Percentiles rank a stretch among this genome's conserved stretches.
Evolutionary conservation across 2,329 filamentous ascomycete species (phyloP).

Genomic region (Ascochyta rabiei): DNA sequence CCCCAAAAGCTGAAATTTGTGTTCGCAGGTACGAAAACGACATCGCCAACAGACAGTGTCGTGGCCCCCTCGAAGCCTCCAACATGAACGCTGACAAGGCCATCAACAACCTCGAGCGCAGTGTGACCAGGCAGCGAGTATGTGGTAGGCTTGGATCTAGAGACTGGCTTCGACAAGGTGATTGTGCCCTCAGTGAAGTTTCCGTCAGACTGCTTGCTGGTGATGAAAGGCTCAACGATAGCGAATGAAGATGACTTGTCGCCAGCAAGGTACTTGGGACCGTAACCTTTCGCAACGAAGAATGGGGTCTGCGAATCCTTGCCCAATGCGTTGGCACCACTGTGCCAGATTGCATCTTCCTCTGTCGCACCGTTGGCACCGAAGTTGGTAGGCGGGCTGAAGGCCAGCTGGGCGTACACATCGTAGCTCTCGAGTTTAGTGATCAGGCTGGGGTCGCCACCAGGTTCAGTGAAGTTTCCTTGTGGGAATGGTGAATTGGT

Average conservation of each 20-base stretch:
- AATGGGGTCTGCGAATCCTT: constrained; percentile 44
- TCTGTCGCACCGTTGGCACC: constrained; percentile 51
- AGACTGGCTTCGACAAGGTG: constrained; percentile 42
- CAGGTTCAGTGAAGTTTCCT: constrained; percentile 36
- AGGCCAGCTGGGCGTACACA: constrained; percentile 53
- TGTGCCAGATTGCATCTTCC: constrained; percentile 47
- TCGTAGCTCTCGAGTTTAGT: constrained; percentile 49
- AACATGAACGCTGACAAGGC: constrained; percentile 44
- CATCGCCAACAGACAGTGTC: constrained; percentile 46
- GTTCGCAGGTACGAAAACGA: constrained; percentile 48
- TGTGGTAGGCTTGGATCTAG: constrained; percentile 23
- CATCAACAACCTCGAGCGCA: constrained; percentile 51
- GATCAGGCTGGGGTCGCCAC: constrained; percentile 42
- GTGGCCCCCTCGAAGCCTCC: constrained; percentile 35
- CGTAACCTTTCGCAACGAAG: constrained; percentile 55
- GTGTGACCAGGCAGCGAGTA: constrained; percentile 40
- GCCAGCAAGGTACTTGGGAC: constrained; percentile 53
- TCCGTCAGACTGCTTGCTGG: constrained; percentile 46
- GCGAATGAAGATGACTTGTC: constrained; percentile 44
- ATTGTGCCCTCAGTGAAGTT: constrained; percentile 56
- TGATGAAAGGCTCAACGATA: constrained; percentile 54
- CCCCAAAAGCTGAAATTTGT: constrained; percentile 45
- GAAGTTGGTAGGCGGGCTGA: constrained; percentile 49
- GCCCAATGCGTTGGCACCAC: constrained; percentile 45
- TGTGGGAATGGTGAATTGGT: constrained; percentile 47